Percentiles rank a stretch among this genome's conserved stretches.
These are phyloP conservation scores for Alternaria sp. DNA, from an alignment of 2,329 filamentous ascomycete species.

Conservation along the genomic window DNA sequence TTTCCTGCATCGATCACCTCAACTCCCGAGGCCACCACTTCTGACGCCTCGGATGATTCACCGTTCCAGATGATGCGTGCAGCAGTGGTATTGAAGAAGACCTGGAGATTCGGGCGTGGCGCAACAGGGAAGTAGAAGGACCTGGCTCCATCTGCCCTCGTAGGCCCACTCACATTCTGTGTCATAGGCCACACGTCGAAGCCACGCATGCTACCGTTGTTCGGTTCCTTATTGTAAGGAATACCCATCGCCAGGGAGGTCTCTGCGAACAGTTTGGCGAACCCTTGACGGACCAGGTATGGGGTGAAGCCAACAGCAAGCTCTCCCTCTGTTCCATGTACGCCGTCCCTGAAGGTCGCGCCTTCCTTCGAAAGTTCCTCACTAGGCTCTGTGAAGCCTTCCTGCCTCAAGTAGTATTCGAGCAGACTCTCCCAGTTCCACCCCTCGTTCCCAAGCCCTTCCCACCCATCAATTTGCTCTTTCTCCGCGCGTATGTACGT, in stretches of 20 bases:
- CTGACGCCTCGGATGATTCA: not conserved
- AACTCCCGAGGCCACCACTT: constrained; percentile 31
- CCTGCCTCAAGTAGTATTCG: constrained; percentile 36
- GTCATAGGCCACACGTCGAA: constrained; percentile 54
- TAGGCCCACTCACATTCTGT: constrained; percentile 45
- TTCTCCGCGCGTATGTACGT: constrained; percentile 45
- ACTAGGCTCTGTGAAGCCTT: constrained; percentile 33
- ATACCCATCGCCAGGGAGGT: constrained; percentile 47
- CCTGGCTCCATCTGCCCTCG: constrained; percentile 56
- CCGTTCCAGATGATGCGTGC: constrained; percentile 50
- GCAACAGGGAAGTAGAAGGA: constrained; percentile 56
- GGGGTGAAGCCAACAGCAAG: constrained; percentile 39
- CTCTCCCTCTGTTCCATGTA: constrained; percentile 32
- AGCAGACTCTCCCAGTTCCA: constrained; percentile 43
- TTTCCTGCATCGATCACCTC: constrained; percentile 29
- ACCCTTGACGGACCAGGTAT: constrained; percentile 30
- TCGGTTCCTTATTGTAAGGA: constrained; percentile 51
- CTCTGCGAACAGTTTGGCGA: constrained; percentile 43
- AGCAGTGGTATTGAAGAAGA: constrained; percentile 53
- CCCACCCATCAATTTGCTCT: constrained; percentile 44
- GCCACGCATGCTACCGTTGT: constrained; percentile 54
- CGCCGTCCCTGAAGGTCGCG: constrained; percentile 27
- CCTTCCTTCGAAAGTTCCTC: constrained; percentile 24
- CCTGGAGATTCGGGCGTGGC: constrained; percentile 50
- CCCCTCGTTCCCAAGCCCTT: constrained; percentile 40